Evolutionary conservation across 371 early-diverging fungal genomes (phyloP).

Genomic region (Mucor racemosus): DNA sequence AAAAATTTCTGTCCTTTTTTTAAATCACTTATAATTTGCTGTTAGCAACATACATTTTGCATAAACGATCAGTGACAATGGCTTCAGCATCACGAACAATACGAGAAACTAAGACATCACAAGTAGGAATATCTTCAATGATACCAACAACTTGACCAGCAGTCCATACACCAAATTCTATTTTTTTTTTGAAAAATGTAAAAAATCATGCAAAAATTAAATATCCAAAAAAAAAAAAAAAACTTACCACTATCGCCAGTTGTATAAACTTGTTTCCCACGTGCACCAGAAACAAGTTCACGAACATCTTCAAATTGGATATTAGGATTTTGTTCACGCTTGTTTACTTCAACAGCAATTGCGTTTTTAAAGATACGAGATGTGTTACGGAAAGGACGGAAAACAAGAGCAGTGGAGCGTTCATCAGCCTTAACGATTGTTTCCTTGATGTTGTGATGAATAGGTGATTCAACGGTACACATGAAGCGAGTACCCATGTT

Average conservation of each 20-base stretch:
- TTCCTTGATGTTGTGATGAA: conserved; percentile 77
- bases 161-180: conserved; percentile 77
- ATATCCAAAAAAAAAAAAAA: not conserved
- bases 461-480: conserved; percentile 77
- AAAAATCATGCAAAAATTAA: conserved; percentile 1
- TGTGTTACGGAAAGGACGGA: conserved; percentile 81
- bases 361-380: conserved; percentile 79
- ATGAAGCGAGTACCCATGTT: conserved; percentile 88
- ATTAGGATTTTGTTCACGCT: conserved; percentile 61
- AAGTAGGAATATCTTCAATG: conserved; percentile 81
- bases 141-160: conserved; percentile 77
- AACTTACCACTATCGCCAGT: conserved; percentile 57
- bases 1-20: not conserved
- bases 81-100: conserved; percentile 65
- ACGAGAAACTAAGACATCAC: conserved; percentile 61
- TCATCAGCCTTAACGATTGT: conserved; percentile 75
- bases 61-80: conserved; percentile 40
- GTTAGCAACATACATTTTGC: conserved; percentile 15
- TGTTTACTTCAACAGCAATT: conserved; percentile 72
- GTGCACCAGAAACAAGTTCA: conserved; percentile 70
- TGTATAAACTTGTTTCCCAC: conserved; percentile 73
- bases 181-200: not conserved
- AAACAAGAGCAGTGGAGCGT: conserved; percentile 69
- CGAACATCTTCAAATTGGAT: conserved; percentile 72
- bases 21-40: conserved; percentile 25